A percentile compares a stretch with the other conserved stretches of the same genome.
Conservation (phyloP, 495 filamentous ascomycete genomes). For the Acidomyces sp. region DNA sequence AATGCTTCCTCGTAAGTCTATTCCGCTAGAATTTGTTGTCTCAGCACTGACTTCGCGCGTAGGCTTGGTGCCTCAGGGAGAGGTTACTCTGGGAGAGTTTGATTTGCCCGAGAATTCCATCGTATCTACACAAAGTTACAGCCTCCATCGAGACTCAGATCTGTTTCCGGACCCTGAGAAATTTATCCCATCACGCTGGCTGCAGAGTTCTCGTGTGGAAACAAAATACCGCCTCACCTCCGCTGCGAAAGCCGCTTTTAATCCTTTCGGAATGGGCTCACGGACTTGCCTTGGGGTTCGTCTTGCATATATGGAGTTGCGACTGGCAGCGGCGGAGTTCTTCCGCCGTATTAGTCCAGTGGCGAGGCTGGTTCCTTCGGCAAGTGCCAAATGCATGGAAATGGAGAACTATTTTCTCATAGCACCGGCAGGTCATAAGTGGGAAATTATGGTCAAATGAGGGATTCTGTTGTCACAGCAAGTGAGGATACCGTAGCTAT, state of each 20-base stretch:
- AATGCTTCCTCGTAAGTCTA: conserved; percentile 16
- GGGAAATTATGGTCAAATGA: conserved; percentile 12
- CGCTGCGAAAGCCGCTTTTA: conserved; percentile 12
- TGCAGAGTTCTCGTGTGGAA: not conserved
- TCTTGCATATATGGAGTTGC: conserved; percentile 25
- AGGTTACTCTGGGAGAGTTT: conserved; percentile 12
- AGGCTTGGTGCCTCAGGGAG: conserved; percentile 18
- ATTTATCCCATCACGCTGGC: conserved; percentile 14
- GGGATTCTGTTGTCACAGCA: no score
- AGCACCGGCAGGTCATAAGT: conserved; percentile 20
- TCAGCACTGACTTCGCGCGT: no score
- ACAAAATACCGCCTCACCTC: conserved; percentile 5
- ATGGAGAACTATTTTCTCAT: conserved; percentile 24
- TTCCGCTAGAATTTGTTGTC: no score
- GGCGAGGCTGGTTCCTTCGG: conserved; percentile 1
- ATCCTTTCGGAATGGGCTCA: conserved; percentile 21
- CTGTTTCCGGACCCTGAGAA: conserved; percentile 17
- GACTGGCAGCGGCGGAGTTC: conserved; percentile 18
- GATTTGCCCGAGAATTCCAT: conserved; percentile 18
- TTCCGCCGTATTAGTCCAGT: conserved; percentile 16
- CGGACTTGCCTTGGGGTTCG: conserved; percentile 21
- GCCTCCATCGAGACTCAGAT: conserved; percentile 19
- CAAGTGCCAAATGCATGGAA: conserved; percentile 20
- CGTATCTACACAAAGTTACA: conserved; percentile 21
- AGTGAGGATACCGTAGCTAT: no score